These are phyloP conservation scores for Trichoderma asperelloides DNA, from an alignment of 495 filamentous ascomycete genomes.

Conservation along the genomic window DNA sequence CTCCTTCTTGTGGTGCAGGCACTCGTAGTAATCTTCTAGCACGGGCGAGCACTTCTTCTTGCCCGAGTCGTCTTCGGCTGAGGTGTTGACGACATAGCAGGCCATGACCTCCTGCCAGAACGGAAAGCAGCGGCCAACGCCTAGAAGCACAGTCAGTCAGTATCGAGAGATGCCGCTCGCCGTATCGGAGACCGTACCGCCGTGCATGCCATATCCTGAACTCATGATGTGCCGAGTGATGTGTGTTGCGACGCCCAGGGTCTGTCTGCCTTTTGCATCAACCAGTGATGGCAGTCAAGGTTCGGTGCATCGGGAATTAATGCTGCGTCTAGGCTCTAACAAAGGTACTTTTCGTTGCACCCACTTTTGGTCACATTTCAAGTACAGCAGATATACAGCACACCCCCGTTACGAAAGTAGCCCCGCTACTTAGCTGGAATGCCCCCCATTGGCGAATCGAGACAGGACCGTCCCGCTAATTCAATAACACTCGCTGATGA, in stretches of 20 bases:
- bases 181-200: conserved; percentile 47
- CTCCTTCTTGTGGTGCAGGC: conserved; percentile 97
- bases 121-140: conserved; percentile 86
- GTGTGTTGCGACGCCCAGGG: conserved; percentile 13
- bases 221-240: conserved; percentile 50
- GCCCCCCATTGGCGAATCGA: conserved; percentile 5
- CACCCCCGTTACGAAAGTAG: background rate
- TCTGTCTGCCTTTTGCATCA: background rate
- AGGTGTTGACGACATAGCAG: conserved; percentile 81
- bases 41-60: conserved; percentile 86
- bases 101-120: conserved; percentile 96
- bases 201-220: conserved; percentile 72
- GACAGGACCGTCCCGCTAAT: background rate
- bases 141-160: conserved; percentile 32
- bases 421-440: background rate
- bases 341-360: background rate
- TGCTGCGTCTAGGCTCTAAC: conserved; percentile 4
- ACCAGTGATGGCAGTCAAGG: background rate
- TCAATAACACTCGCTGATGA: background rate
- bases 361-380: no score
- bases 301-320: conserved; percentile 3
- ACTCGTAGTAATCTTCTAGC: conserved; percentile 96
- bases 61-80: conserved; percentile 57
- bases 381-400: background rate
- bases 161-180: background rate